Base-by-base conservation (phyloP, 208 protist species). In the Porcisia hertigi region DNA sequence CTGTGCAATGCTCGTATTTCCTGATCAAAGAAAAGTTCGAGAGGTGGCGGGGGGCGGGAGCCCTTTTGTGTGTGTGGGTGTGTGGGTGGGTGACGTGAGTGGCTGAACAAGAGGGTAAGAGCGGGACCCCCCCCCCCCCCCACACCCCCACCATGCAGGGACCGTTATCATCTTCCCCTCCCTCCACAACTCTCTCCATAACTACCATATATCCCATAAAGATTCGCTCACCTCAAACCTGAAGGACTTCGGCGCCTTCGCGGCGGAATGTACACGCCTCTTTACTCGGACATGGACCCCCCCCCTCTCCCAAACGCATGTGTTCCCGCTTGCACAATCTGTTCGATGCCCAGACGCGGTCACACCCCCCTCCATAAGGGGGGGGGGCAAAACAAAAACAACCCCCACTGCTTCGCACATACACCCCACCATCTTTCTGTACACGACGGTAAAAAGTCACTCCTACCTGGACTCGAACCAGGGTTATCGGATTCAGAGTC, bases 391-490 rank as follows among this genome's bases (percentile, higher is more conserved):
- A 7, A n/a, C 1, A n/a, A n/a, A n/a, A 16, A 62, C 57, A 12
- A 1, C 55, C 16, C 54, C 57, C 1, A 3, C 30, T 60, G 23
- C 25, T 30, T 9, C 14, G 57, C 6, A 14, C 57, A 30, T n/a
- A n/a, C n/a, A n/a, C n/a, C n/a, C n/a, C n/a, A n/a, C n/a, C n/a
- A n/a, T n/a, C n/a, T n/a, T n/a, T n/a, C n/a, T n/a, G n/a, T n/a
- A n/a, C n/a, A 30, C n/a, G 8, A 63, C 41, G 16, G 30, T 39
- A 83, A 93, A 89, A 93, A 92, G 52, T n/a, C 79, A 84, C 86
- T 94, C 89, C 92, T 87, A 96, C 92, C 92, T 94, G 92, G 89
- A 96, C 82, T 94, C 89, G 92, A 96, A 96, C 89, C 92, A 94
- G 92, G 92, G 89, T 94, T 92, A 89, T 88, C 89, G 92, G 92